These are phyloP conservation scores for Mortierella sp. DNA, from an alignment of 371 early-diverging fungal species.

Conservation along the genomic window DNA sequence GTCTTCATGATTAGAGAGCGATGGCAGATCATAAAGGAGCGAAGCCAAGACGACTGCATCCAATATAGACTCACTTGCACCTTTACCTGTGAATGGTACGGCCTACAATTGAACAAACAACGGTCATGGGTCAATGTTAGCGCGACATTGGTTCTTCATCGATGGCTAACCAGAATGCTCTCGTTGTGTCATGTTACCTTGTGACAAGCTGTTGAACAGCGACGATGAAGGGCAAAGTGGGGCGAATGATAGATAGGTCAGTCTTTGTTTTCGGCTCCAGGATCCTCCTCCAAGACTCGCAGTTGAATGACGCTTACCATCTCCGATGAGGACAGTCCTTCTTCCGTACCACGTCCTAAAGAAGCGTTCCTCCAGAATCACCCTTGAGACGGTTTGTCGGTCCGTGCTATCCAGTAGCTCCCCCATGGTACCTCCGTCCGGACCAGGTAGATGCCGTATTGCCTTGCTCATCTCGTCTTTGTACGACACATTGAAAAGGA, in stretches of 20 bases:
- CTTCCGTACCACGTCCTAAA: slow-evolving; percentile 24
- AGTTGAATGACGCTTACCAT: slow-evolving; percentile 7
- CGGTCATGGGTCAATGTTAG: too few relatives aligned
- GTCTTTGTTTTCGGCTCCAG: too few relatives aligned
- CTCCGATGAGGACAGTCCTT: slow-evolving; percentile 15
- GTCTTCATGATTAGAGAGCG: neutral
- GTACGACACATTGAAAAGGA: neutral
- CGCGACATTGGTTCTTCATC: too few relatives aligned
- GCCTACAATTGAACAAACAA: neutral
- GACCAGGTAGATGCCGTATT: slow-evolving; percentile 14
- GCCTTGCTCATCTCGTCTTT: slow-evolving; percentile 32
- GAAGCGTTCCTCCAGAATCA: slow-evolving; percentile 28
- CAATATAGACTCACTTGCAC: slow-evolving; percentile 16
- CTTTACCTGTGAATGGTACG: slow-evolving; percentile 9
- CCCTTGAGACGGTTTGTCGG: slow-evolving; percentile 12
- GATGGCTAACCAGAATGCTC: too few relatives aligned
- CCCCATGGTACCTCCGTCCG: slow-evolving; percentile 14
- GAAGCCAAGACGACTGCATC: slow-evolving; percentile 28
- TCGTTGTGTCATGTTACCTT: neutral
- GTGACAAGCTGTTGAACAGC: neutral
- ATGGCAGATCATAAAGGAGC: slow-evolving; percentile 7
- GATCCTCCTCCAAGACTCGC: too few relatives aligned
- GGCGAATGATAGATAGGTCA: too few relatives aligned
- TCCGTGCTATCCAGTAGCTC: slow-evolving; percentile 20
- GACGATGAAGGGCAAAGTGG: too few relatives aligned